A percentile compares a stretch with the other conserved stretches of the same genome.
These are phyloP conservation scores for Telopea speciosissima DNA, from an alignment of 177 flowering plant genomes.

Conservation along the genomic window DNA sequence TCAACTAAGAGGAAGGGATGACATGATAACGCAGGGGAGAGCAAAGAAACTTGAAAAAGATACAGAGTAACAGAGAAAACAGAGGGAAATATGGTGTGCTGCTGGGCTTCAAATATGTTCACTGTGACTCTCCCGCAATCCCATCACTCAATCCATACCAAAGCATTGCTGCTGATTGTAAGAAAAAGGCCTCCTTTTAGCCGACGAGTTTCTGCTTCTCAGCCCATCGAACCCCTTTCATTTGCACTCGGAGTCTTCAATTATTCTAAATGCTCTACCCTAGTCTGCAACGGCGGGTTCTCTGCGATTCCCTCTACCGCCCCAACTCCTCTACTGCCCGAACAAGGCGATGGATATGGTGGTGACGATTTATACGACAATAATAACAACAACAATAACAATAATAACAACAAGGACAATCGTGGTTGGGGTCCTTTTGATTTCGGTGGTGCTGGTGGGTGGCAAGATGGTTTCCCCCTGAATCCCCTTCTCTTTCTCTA, in stretches of 20 bases:
- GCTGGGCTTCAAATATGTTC: neutral
- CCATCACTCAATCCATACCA: neutral
- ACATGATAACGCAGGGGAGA: too few relatives aligned
- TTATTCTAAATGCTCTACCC: neutral
- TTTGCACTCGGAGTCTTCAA: neutral
- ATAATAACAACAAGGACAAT: slow-evolving; percentile 11
- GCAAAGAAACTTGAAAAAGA: neutral
- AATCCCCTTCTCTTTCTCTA: neutral
- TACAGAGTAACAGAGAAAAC: too few relatives aligned
- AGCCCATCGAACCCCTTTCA: neutral
- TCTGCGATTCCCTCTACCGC: neutral
- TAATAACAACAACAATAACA: slow-evolving; percentile 6
- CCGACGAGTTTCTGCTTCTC: neutral
- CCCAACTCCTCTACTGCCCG: neutral
- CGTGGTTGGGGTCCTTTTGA: slow-evolving; percentile 10
- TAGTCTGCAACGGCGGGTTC: neutral
- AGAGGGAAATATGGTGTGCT: neutral
- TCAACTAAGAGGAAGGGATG: too few relatives aligned
- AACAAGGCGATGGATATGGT: neutral
- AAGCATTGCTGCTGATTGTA: neutral
- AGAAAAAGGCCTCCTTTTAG: neutral
- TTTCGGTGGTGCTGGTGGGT: slow-evolving; percentile 6
- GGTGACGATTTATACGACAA: neutral
- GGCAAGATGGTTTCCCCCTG: neutral
- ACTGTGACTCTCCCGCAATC: too few relatives aligned